Conservation (phyloP, 140 eudicot genomes). For the Oenanthe javanica region DNA sequence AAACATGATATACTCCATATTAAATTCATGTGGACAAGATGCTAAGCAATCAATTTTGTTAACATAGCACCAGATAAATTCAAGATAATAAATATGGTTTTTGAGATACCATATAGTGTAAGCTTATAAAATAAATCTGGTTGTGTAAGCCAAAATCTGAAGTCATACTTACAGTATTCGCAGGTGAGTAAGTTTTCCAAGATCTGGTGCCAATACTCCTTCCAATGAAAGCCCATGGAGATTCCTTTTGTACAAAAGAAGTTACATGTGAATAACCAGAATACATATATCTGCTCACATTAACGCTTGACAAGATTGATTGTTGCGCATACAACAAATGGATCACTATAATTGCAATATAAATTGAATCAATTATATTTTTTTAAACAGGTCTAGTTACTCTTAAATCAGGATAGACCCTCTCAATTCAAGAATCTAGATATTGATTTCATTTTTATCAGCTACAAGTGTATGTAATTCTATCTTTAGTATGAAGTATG, state of each 20-base stretch:
- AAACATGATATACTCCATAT: background rate
- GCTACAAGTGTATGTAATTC: background rate
- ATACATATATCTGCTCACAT: background rate
- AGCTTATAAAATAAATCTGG: background rate
- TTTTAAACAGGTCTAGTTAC: background rate
- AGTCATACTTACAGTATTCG: constrained; percentile 62
- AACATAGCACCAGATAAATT: background rate
- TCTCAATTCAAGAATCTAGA: background rate
- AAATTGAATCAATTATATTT: background rate
- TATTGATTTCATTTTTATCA: background rate
- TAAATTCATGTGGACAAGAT: background rate
- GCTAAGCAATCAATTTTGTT: background rate
- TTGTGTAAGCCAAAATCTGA: background rate
- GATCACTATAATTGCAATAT: background rate
- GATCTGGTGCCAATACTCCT: constrained; percentile 74
- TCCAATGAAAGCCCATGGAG: constrained; percentile 60
- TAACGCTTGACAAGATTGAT: background rate
- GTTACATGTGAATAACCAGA: background rate
- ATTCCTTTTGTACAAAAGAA: constrained; percentile 41
- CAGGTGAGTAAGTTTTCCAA: constrained; percentile 67
- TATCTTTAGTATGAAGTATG: background rate
- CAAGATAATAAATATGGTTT: background rate
- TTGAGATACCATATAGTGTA: background rate
- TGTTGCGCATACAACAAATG: background rate
- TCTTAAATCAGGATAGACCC: background rate